Percentiles rank a stretch among this genome's conserved stretches.
These are phyloP conservation scores for Phytophthora pistaciae DNA, from an alignment of 352 stramenopile genomes.

Conservation along the genomic window DNA sequence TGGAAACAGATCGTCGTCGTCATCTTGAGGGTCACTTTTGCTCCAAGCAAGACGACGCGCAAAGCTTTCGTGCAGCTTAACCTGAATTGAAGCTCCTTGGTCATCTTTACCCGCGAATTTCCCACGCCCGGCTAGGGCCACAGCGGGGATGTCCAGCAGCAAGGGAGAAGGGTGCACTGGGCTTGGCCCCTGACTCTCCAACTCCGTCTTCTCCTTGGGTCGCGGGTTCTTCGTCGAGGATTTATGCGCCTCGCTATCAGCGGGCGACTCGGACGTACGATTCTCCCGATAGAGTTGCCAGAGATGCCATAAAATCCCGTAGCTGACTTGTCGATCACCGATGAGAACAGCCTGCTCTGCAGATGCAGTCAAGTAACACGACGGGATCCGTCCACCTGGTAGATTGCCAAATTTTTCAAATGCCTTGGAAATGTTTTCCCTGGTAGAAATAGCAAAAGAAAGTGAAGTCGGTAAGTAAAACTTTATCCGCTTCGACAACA, in stretches of 20 bases:
- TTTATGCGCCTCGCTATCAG: not conserved
- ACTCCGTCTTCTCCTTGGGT: not conserved
- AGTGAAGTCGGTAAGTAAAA: not conserved
- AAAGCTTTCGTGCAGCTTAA: slow-evolving; percentile 32
- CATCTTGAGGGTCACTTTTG: slow-evolving; percentile 3
- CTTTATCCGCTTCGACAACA: not conserved
- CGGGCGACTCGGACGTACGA: not conserved
- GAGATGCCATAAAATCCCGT: slow-evolving; percentile 62
- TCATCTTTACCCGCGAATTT: slow-evolving; percentile 8
- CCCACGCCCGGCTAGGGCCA: slow-evolving; percentile 17
- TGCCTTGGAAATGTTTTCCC: slow-evolving; percentile 43
- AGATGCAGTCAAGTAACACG: slow-evolving; percentile 24
- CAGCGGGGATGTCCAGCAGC: slow-evolving; percentile 32
- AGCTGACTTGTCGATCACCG: slow-evolving; percentile 55
- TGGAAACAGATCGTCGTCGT: slow-evolving; percentile 36
- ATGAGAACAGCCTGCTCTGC: slow-evolving; percentile 43
- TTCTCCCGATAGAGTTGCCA: slow-evolving; percentile 40
- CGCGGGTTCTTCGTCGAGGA: not conserved
- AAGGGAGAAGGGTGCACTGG: slow-evolving; percentile 16
- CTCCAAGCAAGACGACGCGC: slow-evolving; percentile 26
- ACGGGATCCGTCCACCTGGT: slow-evolving; percentile 16
- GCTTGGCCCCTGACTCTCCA: not conserved
- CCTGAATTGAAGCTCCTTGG: slow-evolving; percentile 10
- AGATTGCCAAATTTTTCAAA: slow-evolving; percentile 27
- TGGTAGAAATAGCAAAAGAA: slow-evolving; percentile 15